These are phyloP conservation scores for Streptanthus diversifolius DNA, from an alignment of 345 rosid genomes.

Conservation along the genomic window DNA sequence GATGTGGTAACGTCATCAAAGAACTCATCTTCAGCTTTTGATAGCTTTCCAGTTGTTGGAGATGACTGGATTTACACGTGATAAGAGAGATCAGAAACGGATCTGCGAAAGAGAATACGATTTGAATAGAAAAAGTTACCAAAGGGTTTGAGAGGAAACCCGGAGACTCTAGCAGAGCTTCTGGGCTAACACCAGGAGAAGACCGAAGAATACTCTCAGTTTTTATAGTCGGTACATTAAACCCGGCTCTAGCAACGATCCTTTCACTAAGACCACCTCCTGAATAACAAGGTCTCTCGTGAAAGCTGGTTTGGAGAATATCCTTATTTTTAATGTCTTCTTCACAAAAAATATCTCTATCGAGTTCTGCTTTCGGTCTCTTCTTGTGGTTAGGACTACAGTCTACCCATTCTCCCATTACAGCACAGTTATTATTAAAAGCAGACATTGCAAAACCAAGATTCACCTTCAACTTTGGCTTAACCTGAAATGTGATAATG, in stretches of 20 bases:
- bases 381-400: constrained; percentile 56
- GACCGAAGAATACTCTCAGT: constrained; percentile 46
- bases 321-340: neutral
- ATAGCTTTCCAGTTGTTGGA: constrained; percentile 76
- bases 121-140: constrained; percentile 35
- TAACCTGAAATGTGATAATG: neutral
- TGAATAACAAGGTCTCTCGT: constrained; percentile 39
- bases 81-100: neutral
- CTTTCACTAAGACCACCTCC: constrained; percentile 70
- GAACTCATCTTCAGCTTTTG: constrained; percentile 47
- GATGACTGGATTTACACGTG: constrained; percentile 62
- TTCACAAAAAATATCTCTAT: constrained; percentile 18
- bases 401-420: constrained; percentile 71
- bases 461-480: constrained; percentile 16
- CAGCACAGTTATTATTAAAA: constrained; percentile 48
- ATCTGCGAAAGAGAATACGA: neutral
- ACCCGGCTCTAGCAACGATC: constrained; percentile 76
- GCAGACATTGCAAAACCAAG: constrained; percentile 48
- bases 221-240: constrained; percentile 59
- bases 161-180: constrained; percentile 73
- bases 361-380: constrained; percentile 43
- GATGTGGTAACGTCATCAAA: constrained; percentile 49
- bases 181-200: constrained; percentile 73
- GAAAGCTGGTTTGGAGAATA: neutral
- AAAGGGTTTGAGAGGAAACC: constrained; percentile 68